Conservation (phyloP, 495 filamentous ascomycete species). For the Cetradonia linearis region DNA sequence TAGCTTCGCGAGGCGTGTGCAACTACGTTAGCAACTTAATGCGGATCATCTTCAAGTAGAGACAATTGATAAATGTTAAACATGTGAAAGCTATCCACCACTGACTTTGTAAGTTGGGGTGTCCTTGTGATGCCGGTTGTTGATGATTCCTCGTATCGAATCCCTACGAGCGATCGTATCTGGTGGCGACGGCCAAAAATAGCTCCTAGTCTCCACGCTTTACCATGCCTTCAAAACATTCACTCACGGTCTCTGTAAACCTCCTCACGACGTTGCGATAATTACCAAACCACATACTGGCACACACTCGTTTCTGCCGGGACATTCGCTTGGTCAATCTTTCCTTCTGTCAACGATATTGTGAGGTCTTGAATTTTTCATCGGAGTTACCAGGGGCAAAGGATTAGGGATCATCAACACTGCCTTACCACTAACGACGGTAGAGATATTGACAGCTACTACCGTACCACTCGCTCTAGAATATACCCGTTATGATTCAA, state of each 20-base stretch:
- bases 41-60: background rate
- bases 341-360: background rate
- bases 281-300: background rate
- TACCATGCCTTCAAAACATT: constrained; percentile 1
- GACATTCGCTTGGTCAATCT: constrained; percentile 7
- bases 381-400: constrained; percentile 11
- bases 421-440: background rate
- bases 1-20: background rate
- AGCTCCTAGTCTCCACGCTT: background rate
- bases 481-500: constrained; percentile 14
- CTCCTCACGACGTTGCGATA: background rate
- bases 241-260: background rate
- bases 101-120: background rate
- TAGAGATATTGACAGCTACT: background rate
- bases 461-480: background rate
- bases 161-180: background rate
- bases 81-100: background rate
- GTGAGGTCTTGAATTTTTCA: background rate
- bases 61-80: background rate
- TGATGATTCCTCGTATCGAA: constrained; percentile 1
- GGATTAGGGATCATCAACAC: constrained; percentile 5
- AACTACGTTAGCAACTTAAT: background rate
- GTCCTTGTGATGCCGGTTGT: background rate
- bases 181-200: constrained; percentile 13
- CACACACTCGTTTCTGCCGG: constrained; percentile 15